These are phyloP conservation scores for Neoascochyta sp. DNA, from an alignment of 2,329 filamentous ascomycete species.

Conservation along the genomic window DNA sequence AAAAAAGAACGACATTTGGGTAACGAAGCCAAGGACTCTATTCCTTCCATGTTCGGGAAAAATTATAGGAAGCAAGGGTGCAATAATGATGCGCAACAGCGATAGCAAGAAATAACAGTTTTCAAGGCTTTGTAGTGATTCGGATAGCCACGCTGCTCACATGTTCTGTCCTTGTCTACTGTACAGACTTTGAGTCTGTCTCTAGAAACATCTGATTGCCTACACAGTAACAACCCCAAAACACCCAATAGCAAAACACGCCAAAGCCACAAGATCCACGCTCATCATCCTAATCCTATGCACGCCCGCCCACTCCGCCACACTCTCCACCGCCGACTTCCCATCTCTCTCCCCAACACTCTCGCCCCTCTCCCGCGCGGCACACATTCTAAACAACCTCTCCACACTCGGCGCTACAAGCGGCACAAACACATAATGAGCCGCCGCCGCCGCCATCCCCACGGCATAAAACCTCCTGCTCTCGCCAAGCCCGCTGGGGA, in stretches of 20 bases:
- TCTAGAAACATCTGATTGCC: too few species aligned
- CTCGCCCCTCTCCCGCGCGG: conserved; percentile 4
- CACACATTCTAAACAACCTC: conserved; percentile 12
- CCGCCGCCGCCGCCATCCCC: conserved; percentile 15
- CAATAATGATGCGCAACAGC: too few species aligned
- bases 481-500: conserved; percentile 3
- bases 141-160: too few species aligned
- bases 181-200: too few species aligned
- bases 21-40: too few species aligned
- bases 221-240: conserved; percentile 2
- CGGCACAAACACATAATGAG: conserved; percentile 21
- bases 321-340: conserved; percentile 6
- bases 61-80: too few species aligned
- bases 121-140: too few species aligned
- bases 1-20: too few species aligned
- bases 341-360: conserved; percentile 1
- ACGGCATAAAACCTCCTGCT: conserved; percentile 7
- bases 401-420: conserved; percentile 12
- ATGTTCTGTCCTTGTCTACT: too few species aligned
- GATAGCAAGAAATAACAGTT: too few species aligned
- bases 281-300: conserved; percentile 19
- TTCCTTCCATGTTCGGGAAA: too few species aligned
- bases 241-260: conserved; percentile 14
- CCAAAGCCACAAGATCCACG: conserved; percentile 24
- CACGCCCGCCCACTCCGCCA: conserved; percentile 19